Evolutionary conservation across 305 asterid species (phyloP), one percentile per base, ranked within the genome.

Genomic region (Fraxinus floribunda): DNA sequence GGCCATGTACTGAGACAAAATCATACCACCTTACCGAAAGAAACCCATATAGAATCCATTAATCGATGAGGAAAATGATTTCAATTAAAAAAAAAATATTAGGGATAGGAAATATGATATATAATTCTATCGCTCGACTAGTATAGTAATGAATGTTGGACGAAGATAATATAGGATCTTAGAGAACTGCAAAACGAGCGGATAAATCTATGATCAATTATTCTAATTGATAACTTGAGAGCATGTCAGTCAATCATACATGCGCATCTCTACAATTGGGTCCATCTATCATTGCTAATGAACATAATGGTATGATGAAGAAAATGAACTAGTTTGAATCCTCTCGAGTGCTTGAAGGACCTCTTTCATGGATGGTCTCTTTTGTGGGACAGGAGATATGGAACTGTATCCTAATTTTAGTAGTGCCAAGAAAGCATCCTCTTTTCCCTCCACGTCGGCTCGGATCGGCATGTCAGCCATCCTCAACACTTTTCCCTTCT

Each of bases 321-420:
- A 80, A 70, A 82, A 78, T 26, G 88, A 85, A 20, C 82, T 68
- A 64, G 88, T 81, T 73, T 97, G 95, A 75, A 94, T 90, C 83
- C 83, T 94, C 5, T 96, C 99, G 3, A 96, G 93, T 44, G 89
- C 94, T 85, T 96, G 99, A 8, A 96, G 89, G 29, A 85, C 92
- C 49, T 96, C 98, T 85, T 92, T 96, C 95, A 96, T 96, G 1
- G 92, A 80, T 20, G 99, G 98, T 88, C 98, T 93, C 92, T 91
- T 94, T 22, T 92, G 98, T 5, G 99, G 95, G 60, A 82, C 86
- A 0, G 94, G 88, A 3, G 94, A 91, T 77, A 93, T 88, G 86
- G 97, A 96, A 38, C 80, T 80, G 20, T 89, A 96, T 52, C 99
- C 98, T 86, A 94, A 86, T 83, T 85, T 96, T 41, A 96, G 68